These are phyloP conservation scores for Kurtzmaniella cleridarum DNA, from an alignment of 805 yeast species.

Conservation along the genomic window DNA sequence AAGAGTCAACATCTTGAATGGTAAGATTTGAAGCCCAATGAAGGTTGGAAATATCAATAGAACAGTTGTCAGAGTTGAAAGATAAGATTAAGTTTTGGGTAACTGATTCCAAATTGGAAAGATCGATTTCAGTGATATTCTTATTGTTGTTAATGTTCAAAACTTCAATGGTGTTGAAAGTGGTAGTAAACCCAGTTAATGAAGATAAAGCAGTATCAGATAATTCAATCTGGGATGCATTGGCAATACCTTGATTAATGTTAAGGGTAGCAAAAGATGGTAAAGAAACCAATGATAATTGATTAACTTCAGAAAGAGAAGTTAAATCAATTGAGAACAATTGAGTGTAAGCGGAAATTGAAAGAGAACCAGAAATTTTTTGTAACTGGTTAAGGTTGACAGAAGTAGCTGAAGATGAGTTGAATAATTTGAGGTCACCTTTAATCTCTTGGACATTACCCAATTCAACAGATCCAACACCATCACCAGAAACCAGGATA, in stretches of 20 bases:
- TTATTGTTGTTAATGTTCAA: conserved; percentile 41
- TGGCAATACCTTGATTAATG: conserved; percentile 31
- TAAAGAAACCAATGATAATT: conserved; percentile 33
- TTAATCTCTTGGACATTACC: conserved; percentile 20
- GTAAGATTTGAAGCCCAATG: conserved; percentile 40
- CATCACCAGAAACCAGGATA: conserved; percentile 33
- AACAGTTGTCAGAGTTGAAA: conserved; percentile 36
- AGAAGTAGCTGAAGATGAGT: conserved; percentile 33
- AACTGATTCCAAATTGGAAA: conserved; percentile 26
- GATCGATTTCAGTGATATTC: conserved; percentile 32
- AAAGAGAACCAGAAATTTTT: conserved; percentile 32
- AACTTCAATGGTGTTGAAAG: conserved; percentile 24
- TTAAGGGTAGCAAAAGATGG: conserved; percentile 36
- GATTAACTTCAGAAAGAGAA: conserved; percentile 21
- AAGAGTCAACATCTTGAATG: conserved; percentile 33
- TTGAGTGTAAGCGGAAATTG: conserved; percentile 33
- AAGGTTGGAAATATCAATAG: conserved; percentile 29
- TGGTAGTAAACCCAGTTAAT: conserved; percentile 26
- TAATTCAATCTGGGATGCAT: conserved; percentile 27
- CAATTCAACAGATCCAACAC: conserved; percentile 24
- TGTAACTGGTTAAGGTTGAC: conserved; percentile 24
- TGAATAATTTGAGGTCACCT: conserved; percentile 30
- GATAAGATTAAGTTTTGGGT: conserved; percentile 31
- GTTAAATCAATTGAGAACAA: conserved; percentile 32
- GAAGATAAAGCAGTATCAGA: conserved; percentile 39